phyloP scores from a whole-genome alignment of 2,329 filamentous ascomycete species.

The Epichloe festucae region DNA sequence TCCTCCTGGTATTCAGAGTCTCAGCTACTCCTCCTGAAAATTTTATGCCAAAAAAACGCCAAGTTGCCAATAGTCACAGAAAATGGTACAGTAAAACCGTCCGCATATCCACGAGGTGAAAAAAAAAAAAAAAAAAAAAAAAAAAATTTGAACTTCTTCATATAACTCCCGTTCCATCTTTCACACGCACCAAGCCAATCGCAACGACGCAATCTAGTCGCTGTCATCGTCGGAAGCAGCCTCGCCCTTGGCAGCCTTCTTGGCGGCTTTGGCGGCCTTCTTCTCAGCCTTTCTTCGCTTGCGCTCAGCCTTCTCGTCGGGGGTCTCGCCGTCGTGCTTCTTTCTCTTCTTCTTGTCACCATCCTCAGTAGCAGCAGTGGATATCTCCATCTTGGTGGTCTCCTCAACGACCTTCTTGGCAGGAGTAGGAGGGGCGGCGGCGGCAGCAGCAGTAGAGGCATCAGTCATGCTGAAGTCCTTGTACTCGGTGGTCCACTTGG shows the following conservation, averaged over 20 bases:
- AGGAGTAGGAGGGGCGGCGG: conserved; percentile 18
- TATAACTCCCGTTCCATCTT: conserved; percentile 1
- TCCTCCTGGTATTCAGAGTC: neutral
- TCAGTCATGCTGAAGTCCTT: conserved; percentile 66
- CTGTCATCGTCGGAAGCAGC: conserved; percentile 34
- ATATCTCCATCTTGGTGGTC: conserved; percentile 23
- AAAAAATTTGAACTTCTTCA: neutral
- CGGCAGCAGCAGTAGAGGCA: conserved; percentile 29
- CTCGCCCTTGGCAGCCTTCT: conserved; percentile 39
- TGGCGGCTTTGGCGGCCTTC: conserved; percentile 43
- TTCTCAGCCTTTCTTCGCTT: conserved; percentile 48
- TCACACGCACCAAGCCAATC: neutral
- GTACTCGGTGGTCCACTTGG: conserved; percentile 87
- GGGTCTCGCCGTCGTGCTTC: conserved; percentile 68
- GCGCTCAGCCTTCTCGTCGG: conserved; percentile 52
- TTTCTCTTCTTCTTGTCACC: conserved; percentile 57
- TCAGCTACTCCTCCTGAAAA: conserved; percentile 5
- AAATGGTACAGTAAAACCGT: conserved; percentile 12
- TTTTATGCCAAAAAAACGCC: conserved; percentile 14
- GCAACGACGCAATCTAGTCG: conserved; percentile 4
- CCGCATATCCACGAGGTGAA: conserved; percentile 8
- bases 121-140: neutral
- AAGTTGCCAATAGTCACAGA: conserved; percentile 8
- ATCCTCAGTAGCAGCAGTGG: conserved; percentile 31
- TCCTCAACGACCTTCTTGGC: conserved; percentile 22